Conservation (phyloP, 106 monocot species). For the Gastrodia elata region DNA sequence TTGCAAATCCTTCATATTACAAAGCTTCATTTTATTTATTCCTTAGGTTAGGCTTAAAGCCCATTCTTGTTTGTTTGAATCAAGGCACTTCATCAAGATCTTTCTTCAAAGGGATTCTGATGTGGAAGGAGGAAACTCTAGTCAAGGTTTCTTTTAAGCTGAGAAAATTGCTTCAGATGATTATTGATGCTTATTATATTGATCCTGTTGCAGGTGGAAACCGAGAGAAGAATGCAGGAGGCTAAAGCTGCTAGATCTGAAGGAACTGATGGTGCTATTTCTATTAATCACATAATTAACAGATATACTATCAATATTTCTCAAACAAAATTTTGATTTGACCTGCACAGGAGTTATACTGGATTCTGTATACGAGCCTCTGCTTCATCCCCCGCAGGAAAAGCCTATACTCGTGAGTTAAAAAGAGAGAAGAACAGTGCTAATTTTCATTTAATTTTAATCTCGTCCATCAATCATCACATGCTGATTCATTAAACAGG, state of each 20-base stretch:
- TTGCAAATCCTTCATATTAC: background rate
- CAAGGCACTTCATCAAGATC: constrained; percentile 89
- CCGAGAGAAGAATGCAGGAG: constrained; percentile 26
- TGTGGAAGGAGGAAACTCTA: constrained; percentile 86
- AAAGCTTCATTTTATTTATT: background rate
- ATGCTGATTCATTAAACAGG: constrained; percentile 25
- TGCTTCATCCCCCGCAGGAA: constrained; percentile 31
- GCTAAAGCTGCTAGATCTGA: constrained; percentile 8
- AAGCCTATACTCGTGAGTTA: constrained; percentile 44
- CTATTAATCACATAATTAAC: too few relatives aligned
- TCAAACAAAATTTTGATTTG: too few relatives aligned
- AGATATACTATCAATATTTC: too few relatives aligned
- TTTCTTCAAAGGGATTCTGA: constrained; percentile 67
- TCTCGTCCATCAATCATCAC: background rate
- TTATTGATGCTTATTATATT: background rate
- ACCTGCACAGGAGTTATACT: constrained; percentile 19
- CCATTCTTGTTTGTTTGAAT: background rate
- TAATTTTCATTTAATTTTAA: background rate
- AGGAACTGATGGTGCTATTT: constrained; percentile 20
- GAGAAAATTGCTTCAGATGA: background rate
- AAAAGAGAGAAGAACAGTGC: background rate
- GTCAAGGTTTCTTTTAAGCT: constrained; percentile 35
- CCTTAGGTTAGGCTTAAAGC: background rate
- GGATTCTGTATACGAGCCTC: constrained; percentile 35
- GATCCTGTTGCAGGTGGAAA: constrained; percentile 34